phyloP scores from a whole-genome alignment of 2,329 filamentous ascomycete genomes.

The Scytalidium lignicola region DNA sequence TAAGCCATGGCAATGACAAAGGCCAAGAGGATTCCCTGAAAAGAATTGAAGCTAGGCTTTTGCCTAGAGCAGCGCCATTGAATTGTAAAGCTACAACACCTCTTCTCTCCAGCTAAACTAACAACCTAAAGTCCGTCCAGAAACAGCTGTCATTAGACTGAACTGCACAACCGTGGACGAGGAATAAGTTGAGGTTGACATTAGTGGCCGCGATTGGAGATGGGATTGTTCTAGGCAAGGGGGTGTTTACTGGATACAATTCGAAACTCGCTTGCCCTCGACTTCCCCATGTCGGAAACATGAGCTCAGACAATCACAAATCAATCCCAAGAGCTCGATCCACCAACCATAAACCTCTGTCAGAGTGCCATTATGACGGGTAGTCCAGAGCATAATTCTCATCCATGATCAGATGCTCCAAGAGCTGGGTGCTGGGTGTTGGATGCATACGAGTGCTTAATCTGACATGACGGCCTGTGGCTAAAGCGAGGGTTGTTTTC shows the following conservation, averaged over 20 bases:
- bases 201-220: neutral
- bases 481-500: no score
- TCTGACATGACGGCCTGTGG: no score
- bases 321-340: neutral
- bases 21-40: neutral
- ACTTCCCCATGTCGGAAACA: conserved; percentile 4
- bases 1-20: neutral
- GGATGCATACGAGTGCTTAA: no score
- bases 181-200: neutral
- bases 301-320: conserved; percentile 1
- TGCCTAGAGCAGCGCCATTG: no score
- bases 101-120: no score
- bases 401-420: no score
- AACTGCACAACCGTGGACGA: neutral
- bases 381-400: no score
- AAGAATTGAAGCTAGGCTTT: neutral
- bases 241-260: conserved; percentile 1
- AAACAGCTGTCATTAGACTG: neutral
- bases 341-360: neutral
- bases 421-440: no score
- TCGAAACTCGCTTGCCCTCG: conserved; percentile 4
- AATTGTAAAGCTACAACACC: no score
- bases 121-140: no score
- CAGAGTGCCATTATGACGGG: no score
- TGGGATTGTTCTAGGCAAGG: neutral